Percentiles rank a stretch among this genome's conserved stretches.
Conservation (phyloP, 2,329 filamentous ascomycete genomes). For the Xylariaceae sp. region DNA sequence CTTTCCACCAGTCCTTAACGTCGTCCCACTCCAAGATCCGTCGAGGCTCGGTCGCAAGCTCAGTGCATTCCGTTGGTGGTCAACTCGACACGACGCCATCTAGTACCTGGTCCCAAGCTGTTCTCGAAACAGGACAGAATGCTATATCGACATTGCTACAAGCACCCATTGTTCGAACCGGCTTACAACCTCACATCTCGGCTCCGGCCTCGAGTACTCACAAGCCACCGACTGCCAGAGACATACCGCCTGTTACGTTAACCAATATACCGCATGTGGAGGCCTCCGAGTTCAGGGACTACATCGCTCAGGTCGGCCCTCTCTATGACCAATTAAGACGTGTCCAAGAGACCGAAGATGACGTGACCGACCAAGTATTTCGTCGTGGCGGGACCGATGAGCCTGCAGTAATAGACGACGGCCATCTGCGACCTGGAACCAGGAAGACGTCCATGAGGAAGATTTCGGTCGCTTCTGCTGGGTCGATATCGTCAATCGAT, state of each 20-base stretch:
- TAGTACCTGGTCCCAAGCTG: slow-evolving; percentile 49
- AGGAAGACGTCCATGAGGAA: slow-evolving; percentile 38
- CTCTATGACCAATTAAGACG: slow-evolving; percentile 86
- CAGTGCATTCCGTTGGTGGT: slow-evolving; percentile 82
- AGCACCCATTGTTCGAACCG: slow-evolving; percentile 82
- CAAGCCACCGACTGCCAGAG: slow-evolving; percentile 75
- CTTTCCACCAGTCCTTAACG: slow-evolving; percentile 51
- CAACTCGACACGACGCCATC: slow-evolving; percentile 65
- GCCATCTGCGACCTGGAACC: slow-evolving; percentile 43
- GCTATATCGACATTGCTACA: slow-evolving; percentile 93
- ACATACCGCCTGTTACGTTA: slow-evolving; percentile 89
- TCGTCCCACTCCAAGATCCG: slow-evolving; percentile 49
- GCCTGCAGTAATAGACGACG: slow-evolving; percentile 35
- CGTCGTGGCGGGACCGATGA: slow-evolving; percentile 43
- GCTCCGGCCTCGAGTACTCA: slow-evolving; percentile 66
- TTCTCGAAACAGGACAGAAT: slow-evolving; percentile 75
- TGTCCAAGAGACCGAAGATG: slow-evolving; percentile 71
- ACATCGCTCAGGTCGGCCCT: slow-evolving; percentile 77
- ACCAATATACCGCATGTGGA: slow-evolving; percentile 84
- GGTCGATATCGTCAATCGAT: slow-evolving; percentile 48
- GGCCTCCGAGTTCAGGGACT: slow-evolving; percentile 71
- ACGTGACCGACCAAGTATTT: slow-evolving; percentile 41
- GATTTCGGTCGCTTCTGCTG: slow-evolving; percentile 42
- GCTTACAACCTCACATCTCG: slow-evolving; percentile 72
- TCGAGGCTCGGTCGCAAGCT: slow-evolving; percentile 81